phyloP scores from a whole-genome alignment of 1,139 yeast genomes.

The Saccharomyces hybrid region DNA sequence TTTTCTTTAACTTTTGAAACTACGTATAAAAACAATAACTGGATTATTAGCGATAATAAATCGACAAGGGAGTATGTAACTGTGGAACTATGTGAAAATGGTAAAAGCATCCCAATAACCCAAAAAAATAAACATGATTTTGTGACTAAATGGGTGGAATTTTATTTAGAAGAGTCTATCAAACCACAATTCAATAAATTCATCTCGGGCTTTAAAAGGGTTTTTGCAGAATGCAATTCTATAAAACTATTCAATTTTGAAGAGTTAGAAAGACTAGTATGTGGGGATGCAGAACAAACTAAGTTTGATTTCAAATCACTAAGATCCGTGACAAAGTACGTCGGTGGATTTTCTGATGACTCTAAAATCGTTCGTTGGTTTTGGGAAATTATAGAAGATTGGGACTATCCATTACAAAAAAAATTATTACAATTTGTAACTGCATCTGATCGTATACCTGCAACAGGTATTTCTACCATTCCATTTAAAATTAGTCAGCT shows the following conservation, averaged over 20 bases:
- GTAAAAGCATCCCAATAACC: constrained; percentile 48
- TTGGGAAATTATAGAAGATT: constrained; percentile 60
- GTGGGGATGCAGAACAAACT: constrained; percentile 58
- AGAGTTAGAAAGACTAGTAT: constrained; percentile 69
- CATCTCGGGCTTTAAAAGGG: constrained; percentile 62
- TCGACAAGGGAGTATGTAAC: constrained; percentile 28
- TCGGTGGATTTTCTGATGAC: constrained; percentile 44
- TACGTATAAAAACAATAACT: constrained; percentile 37
- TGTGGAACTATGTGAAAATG: constrained; percentile 50
- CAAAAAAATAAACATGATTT: constrained; percentile 49
- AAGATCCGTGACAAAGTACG: constrained; percentile 64
- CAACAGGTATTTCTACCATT: constrained; percentile 77
- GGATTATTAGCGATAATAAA: constrained; percentile 15
- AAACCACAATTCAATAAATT: constrained; percentile 49
- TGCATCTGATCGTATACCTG: constrained; percentile 88
- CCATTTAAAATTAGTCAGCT: constrained; percentile 55
- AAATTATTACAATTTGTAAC: constrained; percentile 70
- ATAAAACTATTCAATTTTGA: constrained; percentile 69
- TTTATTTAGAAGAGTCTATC: constrained; percentile 52
- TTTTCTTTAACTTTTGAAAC: constrained; percentile 47
- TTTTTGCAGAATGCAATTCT: constrained; percentile 69
- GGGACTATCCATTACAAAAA: constrained; percentile 47
- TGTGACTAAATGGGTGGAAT: constrained; percentile 54
- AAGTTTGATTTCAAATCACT: constrained; percentile 61
- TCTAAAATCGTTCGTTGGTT: constrained; percentile 60